These are phyloP conservation scores for Poa annua DNA, from an alignment of 176 grass and related monocot genomes.

Conservation along the genomic window DNA sequence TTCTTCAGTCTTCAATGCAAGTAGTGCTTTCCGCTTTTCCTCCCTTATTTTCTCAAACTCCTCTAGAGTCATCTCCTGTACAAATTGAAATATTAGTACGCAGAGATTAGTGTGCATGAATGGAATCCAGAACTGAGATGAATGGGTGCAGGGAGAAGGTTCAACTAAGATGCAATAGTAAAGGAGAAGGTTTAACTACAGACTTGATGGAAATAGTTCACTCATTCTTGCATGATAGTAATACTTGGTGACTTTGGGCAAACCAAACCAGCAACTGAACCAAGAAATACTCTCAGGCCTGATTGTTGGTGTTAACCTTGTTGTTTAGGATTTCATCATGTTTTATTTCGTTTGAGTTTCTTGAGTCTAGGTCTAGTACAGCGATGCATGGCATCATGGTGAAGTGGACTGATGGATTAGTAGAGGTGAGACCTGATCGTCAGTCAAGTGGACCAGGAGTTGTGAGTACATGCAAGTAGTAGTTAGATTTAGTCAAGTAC, in stretches of 20 bases:
- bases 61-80: slow-evolving; percentile 89
- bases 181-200: neutral
- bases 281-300: neutral
- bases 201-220: neutral
- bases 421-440: no score
- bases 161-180: neutral
- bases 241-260: neutral
- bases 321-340: no score
- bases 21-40: slow-evolving; percentile 76
- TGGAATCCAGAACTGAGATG: neutral
- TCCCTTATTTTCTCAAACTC: slow-evolving; percentile 91
- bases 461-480: no score
- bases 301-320: no score
- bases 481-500: no score
- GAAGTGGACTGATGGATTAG: no score
- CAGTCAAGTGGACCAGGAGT: no score
- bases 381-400: no score
- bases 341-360: no score
- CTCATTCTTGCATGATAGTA: neutral
- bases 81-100: slow-evolving; percentile 32
- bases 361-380: no score
- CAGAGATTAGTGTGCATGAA: neutral
- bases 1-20: slow-evolving; percentile 74
- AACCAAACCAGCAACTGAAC: slow-evolving; percentile 21
- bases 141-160: neutral